Evolutionary conservation across 1,284 basidiomycete genomes (phyloP).

Genomic region (Violaceomyces palustris): DNA sequence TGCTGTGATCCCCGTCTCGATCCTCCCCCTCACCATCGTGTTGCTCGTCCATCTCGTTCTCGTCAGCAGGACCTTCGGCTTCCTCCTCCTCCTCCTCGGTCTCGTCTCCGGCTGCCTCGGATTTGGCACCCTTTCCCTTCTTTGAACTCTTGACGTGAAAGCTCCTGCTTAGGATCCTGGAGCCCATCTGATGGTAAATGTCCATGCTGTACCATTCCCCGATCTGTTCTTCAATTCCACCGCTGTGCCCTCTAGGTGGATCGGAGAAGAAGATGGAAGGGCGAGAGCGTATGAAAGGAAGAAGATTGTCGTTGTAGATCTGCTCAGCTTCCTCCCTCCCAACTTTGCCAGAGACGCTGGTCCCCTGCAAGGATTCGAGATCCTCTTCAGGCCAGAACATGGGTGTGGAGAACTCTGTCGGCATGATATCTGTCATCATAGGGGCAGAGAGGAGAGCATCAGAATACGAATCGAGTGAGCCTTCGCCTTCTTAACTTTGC

Average conservation of each 20-base stretch:
- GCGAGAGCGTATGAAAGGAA: slow-evolving; percentile 51
- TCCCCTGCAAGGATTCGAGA: slow-evolving; percentile 72
- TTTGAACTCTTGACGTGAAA: slow-evolving; percentile 62
- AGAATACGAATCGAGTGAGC: too few relatives aligned
- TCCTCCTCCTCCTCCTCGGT: slow-evolving; percentile 6
- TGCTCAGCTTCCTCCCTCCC: slow-evolving; percentile 76
- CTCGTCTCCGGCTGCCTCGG: slow-evolving; percentile 4
- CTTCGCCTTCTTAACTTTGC: too few relatives aligned
- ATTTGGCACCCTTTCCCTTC: slow-evolving; percentile 20
- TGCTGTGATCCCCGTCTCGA: slow-evolving; percentile 23
- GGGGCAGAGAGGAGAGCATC: too few relatives aligned
- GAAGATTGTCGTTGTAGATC: slow-evolving; percentile 60
- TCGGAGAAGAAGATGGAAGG: slow-evolving; percentile 37
- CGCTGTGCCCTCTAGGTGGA: too few relatives aligned
- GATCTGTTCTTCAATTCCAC: not conserved
- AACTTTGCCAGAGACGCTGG: slow-evolving; percentile 78
- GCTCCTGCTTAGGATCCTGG: slow-evolving; percentile 83
- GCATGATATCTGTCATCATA: slow-evolving; percentile 63
- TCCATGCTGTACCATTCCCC: slow-evolving; percentile 65
- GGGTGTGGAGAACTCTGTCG: slow-evolving; percentile 69
- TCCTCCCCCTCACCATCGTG: slow-evolving; percentile 40
- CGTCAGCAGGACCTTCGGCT: too few relatives aligned
- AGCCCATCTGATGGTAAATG: slow-evolving; percentile 83
- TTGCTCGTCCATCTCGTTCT: slow-evolving; percentile 32
- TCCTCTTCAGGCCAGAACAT: slow-evolving; percentile 88